A percentile compares a stretch with the other conserved stretches of the same genome.
Evolutionary conservation across 805 yeast genomes (phyloP).

Genomic region (Kockiozyma suomiensis): DNA sequence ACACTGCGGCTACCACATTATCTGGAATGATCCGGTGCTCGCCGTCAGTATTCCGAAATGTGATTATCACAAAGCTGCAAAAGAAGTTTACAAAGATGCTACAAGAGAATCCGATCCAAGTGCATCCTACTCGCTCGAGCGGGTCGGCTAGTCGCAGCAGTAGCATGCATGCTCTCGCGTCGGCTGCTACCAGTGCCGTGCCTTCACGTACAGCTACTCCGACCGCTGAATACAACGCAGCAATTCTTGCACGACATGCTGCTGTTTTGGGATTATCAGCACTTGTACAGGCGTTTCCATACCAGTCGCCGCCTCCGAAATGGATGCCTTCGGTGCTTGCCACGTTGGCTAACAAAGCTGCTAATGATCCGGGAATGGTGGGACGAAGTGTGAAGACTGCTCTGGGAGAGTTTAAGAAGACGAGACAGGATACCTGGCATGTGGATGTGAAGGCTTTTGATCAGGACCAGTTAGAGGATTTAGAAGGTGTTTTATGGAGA

Average conservation of each 20-base stretch:
- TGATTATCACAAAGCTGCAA: slow-evolving; percentile 47
- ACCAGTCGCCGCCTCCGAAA: slow-evolving; percentile 82
- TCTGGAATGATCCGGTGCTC: slow-evolving; percentile 76
- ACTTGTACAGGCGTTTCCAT: slow-evolving; percentile 85
- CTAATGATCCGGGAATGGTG: slow-evolving; percentile 72
- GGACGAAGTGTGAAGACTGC: slow-evolving; percentile 83
- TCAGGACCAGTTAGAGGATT: slow-evolving; percentile 77
- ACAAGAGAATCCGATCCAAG: slow-evolving; percentile 41
- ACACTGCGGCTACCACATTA: slow-evolving; percentile 69
- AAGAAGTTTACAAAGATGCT: slow-evolving; percentile 51
- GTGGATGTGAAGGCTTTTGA: slow-evolving; percentile 76
- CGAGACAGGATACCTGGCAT: slow-evolving; percentile 96
- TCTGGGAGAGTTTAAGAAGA: slow-evolving; percentile 82
- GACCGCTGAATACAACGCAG: slow-evolving; percentile 41
- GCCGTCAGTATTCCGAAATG: slow-evolving; percentile 48
- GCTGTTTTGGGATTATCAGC: slow-evolving; percentile 89
- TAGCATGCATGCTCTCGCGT: slow-evolving; percentile 10
- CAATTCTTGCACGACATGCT: slow-evolving; percentile 64
- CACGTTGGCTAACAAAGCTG: slow-evolving; percentile 67
- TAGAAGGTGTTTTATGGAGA: slow-evolving; percentile 92
- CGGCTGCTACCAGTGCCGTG: slow-evolving; percentile 6
- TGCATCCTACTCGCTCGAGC: slow-evolving; percentile 31
- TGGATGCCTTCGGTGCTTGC: slow-evolving; percentile 83
- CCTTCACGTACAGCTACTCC: slow-evolving; percentile 21
- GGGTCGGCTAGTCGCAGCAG: slow-evolving; percentile 39